Base-by-base conservation (phyloP, 345 rosid species). In the Eucalyptus curtisii region DNA sequence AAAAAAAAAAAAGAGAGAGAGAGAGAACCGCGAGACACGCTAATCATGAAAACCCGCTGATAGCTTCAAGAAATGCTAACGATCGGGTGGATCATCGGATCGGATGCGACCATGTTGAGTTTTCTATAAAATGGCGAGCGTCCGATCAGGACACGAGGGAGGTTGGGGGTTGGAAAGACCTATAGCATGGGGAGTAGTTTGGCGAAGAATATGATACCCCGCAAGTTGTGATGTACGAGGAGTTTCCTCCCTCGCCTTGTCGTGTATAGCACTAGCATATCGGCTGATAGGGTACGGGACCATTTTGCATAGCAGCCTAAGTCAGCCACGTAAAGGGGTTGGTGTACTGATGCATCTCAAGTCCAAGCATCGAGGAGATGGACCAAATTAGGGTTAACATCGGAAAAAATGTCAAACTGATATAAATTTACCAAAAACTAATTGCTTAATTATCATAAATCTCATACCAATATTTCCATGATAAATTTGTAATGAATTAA, bases 401-500 rank as follows among this genome's bases (percentile, higher is more conserved):
- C 1, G 0, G 10, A 7, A 52, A 20, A 52, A 52, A 19, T 52
- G 19, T 8, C 25, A 52, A 52, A 8, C 10, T 4, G 0, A 2
- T 52, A 1, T 25, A 52, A 52, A 8, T 8, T 20, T 52, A 52
- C 5, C 25, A 7, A 52, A 52, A 52, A 1, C 25, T 52, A 52
- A 52, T 2, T 52, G 1, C 1, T 52, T 52, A 3, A 52, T 52
- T 20, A 20, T 52, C 25, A 52, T 8, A 22, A 55, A 24, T 24
- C 6, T 4, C 30, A 0, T 22, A 55, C 1, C 11, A 4, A 12
- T 6, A 61, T 12, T 27, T 61, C 0, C 33, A 4, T 61, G 0
- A 55, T 22, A 55, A 55, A 10, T 55, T 55, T 55, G 27, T 9
- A 22, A 9, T 4, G 4, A 55, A 24, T 22, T 10, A 10, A 55